These are phyloP conservation scores for Periconia sp. DNA, from an alignment of 2,329 filamentous ascomycete genomes.

Conservation along the genomic window DNA sequence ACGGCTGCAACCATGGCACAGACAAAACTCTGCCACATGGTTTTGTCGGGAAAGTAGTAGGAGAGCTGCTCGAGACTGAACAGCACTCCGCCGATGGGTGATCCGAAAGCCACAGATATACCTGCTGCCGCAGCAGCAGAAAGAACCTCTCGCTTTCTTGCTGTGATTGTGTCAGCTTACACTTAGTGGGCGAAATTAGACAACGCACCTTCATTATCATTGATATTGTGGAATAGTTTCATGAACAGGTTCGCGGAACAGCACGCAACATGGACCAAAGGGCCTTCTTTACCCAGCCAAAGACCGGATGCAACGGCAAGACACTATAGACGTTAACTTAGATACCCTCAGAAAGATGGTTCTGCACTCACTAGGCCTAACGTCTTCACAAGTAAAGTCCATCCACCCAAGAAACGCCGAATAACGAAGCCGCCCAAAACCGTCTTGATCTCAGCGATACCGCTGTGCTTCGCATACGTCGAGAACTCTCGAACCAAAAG, in stretches of 20 bases:
- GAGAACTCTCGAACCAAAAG: constrained; percentile 84
- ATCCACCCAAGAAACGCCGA: constrained; percentile 79
- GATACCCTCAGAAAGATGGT: constrained; percentile 11
- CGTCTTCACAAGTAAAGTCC: constrained; percentile 90
- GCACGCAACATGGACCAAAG: constrained; percentile 93
- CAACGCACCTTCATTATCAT: constrained; percentile 78
- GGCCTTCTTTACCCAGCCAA: constrained; percentile 97
- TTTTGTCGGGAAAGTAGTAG: constrained; percentile 98
- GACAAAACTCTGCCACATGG: constrained; percentile 99
- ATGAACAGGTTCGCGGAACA: constrained; percentile 95
- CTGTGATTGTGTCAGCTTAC: constrained; percentile 53
- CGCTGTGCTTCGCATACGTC: constrained; percentile 88
- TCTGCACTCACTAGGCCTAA: constrained; percentile 72
- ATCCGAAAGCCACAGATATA: constrained; percentile 92
- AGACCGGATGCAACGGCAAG: constrained; percentile 91
- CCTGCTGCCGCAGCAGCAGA: constrained; percentile 91
- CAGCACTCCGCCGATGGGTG: constrained; percentile 90
- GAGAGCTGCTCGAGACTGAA: constrained; percentile 97
- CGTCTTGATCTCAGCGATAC: constrained; percentile 98
- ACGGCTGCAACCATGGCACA: constrained; percentile 99
- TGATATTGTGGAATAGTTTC: constrained; percentile 82
- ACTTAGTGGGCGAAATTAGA: too few relatives aligned
- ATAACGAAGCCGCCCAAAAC: constrained; percentile 94
- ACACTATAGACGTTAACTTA: constrained; percentile 62
- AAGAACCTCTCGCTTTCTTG: constrained; percentile 89